Base-by-base conservation (phyloP, 768 basidiomycete species). In the Chalciporus sphaerocephalus region DNA sequence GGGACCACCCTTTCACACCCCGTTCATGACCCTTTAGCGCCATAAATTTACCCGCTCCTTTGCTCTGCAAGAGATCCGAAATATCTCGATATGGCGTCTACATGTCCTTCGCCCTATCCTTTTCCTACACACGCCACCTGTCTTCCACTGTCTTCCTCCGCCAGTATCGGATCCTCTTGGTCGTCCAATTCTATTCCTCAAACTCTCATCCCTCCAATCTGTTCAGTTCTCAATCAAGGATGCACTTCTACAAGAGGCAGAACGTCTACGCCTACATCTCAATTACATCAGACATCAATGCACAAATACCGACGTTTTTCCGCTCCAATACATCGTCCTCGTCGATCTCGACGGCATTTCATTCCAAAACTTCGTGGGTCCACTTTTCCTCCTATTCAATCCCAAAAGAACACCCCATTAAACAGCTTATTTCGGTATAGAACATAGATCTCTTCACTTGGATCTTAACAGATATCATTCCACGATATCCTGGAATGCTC, bases 401-500 rank as follows among this genome's bases (percentile, higher is more conserved):
- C 40, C 42, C 13, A 22, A 53, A 45, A 15, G 30, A 43, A 51
- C 22, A 23, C 8, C 28, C 13, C 28, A 7, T 15, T 30, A 27
- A 12, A 17, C 40, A 28, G 40, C 43, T 11, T 39, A 2, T 5
- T 15, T 6, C 20, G 18, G 28, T 41, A 34, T 18, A 87, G 81
- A 76, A 75, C 55, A 56, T 81, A 30, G 81, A 87, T 51, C 63
- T 85, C 6, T 69, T 84, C 35, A 70, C 74, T 16, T 89, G 83
- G 82, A 74, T 76, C 38, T 57, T 82, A 47, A 75, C 75, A 48
- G 84, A 89, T 53, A 71, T 84, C 23, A 71, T 83, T 34, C 85
- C 85, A 28, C 75, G 76, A 41, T 88, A 80, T 67, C 84, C 87
- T 41, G 87, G 86, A 43, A 78, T 89, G 79, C 67, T 89, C 23